Evolutionary conservation across 371 early-diverging fungal species (phyloP).

Genomic region (Mucor saturninus): DNA sequence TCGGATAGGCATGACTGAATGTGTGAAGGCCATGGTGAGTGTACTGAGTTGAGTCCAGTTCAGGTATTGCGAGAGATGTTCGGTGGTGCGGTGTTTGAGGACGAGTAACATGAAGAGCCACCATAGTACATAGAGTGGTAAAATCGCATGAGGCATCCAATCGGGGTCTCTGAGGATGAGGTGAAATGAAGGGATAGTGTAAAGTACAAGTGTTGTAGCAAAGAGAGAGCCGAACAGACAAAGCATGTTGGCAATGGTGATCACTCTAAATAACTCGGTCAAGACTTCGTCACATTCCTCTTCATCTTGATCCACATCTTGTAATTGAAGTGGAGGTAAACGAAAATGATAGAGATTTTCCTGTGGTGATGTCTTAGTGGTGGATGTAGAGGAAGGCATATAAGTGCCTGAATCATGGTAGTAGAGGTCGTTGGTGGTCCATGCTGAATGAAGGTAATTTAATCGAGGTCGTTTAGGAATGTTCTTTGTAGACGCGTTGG

Average conservation of each 20-base stretch:
- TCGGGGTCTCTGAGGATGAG: conserved; percentile 7
- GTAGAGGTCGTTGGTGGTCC: conserved; percentile 33
- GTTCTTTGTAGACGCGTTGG: not conserved
- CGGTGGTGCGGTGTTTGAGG: conserved; percentile 12
- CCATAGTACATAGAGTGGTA: conserved; percentile 21
- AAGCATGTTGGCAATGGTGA: conserved; percentile 17
- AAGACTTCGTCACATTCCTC: conserved; percentile 19
- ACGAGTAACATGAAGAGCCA: conserved; percentile 23
- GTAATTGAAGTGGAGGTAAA: conserved; percentile 10
- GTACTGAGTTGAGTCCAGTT: conserved; percentile 22
- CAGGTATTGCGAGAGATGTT: conserved; percentile 15
- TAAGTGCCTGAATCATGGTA: not conserved
- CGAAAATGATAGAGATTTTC: conserved; percentile 2
- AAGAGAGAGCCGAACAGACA: conserved; percentile 11
- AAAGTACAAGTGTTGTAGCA: conserved; percentile 10
- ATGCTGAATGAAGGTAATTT: conserved; percentile 38
- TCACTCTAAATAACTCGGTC: conserved; percentile 21
- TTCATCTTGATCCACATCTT: conserved; percentile 9
- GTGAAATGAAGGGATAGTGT: conserved; percentile 4
- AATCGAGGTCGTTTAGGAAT: conserved; percentile 24
- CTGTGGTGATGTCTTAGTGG: not conserved
- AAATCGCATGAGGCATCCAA: conserved; percentile 18
- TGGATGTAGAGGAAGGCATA: not conserved
- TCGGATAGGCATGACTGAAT: not conserved
- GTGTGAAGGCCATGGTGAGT: conserved; percentile 11